Base-by-base conservation (phyloP, 805 yeast species). In the Candida wancherniae region DNA sequence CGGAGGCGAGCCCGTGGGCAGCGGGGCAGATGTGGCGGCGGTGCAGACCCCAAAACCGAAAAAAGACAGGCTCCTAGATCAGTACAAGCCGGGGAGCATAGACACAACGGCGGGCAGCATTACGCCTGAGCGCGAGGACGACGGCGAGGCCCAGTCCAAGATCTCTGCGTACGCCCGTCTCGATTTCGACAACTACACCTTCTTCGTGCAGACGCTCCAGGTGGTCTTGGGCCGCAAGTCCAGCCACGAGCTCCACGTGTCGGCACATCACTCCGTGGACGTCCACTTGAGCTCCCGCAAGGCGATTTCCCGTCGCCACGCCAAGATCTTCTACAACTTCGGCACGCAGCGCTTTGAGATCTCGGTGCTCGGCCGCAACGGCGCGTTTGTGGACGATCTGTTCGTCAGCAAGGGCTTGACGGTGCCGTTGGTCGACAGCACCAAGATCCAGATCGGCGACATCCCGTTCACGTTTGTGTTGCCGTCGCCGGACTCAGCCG, bases 151-250 rank as follows among this genome's bases (percentile, higher is more conserved):
- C 18, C n/a, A n/a, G n/a, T 27, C 33, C 28, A 54, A 62, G 33
- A 72, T 74, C 19, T 72, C 75, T 15, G 80, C 80, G 3, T 75
- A 75, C 54, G 92, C 92, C 1, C 65, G 87, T 45, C 62, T 92
- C 22, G 97, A 92, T 54, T 92, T 92, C 55, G 95, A 84, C 37
- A 77, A 84, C 42, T 90, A 83, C 55, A 88, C 96, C 3, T 92
- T 92, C 53, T 92, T 90, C 48, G 96, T 92, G 8, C 98, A 92
- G 60, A 92, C 98, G 1, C 69, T 92, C 51, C 97, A 92, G 57
- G 95, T 90, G 2, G 73, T 90, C 6, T 65, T 92, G 25, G 98
- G 98, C n/a, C 71, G 98, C 46, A 73, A 84, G 36, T 82, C 88
- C 7, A 50, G 51, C 40, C 66, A 62, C 30, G 67, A 62, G 24